Evolutionary conservation across 2,329 filamentous ascomycete genomes (phyloP).

Genomic region (Chalara sp.): DNA sequence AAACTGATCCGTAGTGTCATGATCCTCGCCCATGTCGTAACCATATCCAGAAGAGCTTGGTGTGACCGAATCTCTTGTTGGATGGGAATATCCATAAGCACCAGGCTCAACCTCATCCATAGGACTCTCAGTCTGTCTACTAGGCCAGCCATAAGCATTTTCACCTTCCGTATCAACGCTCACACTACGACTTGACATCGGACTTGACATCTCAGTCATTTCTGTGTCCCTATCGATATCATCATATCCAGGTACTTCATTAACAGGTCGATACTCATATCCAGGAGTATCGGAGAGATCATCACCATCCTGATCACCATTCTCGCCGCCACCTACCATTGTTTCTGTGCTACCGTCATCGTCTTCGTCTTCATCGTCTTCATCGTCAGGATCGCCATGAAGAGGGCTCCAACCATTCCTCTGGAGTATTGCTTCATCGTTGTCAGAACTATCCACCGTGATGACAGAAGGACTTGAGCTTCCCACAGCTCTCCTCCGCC

Average conservation of each 20-base stretch:
- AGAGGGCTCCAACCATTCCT: slow-evolving; percentile 3
- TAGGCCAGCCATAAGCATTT: background rate
- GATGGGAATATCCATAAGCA: background rate
- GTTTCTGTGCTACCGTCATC: slow-evolving; percentile 24
- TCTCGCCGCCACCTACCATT: slow-evolving; percentile 21
- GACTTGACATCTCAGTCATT: slow-evolving; percentile 24
- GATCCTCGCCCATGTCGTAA: slow-evolving; percentile 9
- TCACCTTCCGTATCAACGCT: slow-evolving; percentile 3
- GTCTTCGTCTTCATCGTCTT: slow-evolving; percentile 14
- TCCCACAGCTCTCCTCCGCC: slow-evolving; percentile 6
- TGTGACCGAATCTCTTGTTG: background rate
- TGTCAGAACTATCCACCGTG: slow-evolving; percentile 16
- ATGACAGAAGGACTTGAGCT: background rate
- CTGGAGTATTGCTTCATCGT: slow-evolving; percentile 8
- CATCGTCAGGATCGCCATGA: slow-evolving; percentile 8
- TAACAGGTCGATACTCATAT: slow-evolving; percentile 4
- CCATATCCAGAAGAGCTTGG: slow-evolving; percentile 3
- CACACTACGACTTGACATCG: slow-evolving; percentile 7
- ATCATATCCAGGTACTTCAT: slow-evolving; percentile 1
- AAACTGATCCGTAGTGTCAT: slow-evolving; percentile 19
- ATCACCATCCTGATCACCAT: slow-evolving; percentile 16
- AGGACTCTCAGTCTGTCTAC: background rate
- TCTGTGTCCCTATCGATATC: slow-evolving; percentile 29
- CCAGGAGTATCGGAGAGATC: slow-evolving; percentile 17
- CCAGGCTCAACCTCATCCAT: slow-evolving; percentile 1